These are phyloP conservation scores for Nicotiana knightiana DNA, from an alignment of 257 asterid species.

Conservation along the genomic window DNA sequence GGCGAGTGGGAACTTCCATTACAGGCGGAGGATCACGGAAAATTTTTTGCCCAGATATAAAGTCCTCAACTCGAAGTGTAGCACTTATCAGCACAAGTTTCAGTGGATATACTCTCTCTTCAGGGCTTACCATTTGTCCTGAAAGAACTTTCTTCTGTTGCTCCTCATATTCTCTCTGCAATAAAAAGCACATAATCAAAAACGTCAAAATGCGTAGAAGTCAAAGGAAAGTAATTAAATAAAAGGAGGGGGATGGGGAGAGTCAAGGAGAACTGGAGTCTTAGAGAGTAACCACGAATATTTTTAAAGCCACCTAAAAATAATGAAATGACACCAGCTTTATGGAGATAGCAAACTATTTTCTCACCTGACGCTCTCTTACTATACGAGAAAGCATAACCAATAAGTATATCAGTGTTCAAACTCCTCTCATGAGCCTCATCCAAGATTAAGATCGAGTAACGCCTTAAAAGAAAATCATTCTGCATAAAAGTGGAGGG, in stretches of 20 bases:
- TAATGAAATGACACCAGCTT: background rate
- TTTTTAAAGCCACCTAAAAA: background rate
- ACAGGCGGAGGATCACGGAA: conserved; percentile 73
- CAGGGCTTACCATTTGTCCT: conserved; percentile 44
- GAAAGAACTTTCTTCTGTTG: conserved; percentile 56
- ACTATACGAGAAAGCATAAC: conserved; percentile 96
- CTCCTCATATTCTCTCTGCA: conserved; percentile 60
- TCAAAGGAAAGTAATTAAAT: background rate
- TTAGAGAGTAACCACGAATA: background rate
- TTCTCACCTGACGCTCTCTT: conserved; percentile 65
- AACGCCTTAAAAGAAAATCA: conserved; percentile 78
- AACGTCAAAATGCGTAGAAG: background rate
- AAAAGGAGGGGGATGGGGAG: conserved; percentile 10
- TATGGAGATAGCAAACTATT: conserved; percentile 6
- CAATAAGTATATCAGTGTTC: conserved; percentile 95
- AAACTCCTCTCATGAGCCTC: conserved; percentile 98
- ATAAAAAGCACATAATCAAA: conserved; percentile 6
- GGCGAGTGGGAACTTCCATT: conserved; percentile 83
- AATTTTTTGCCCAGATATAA: conserved; percentile 50
- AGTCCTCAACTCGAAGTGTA: conserved; percentile 87
- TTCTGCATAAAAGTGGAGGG: conserved; percentile 34
- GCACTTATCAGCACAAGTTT: conserved; percentile 96
- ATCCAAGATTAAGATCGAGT: conserved; percentile 84
- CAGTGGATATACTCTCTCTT: conserved; percentile 61
- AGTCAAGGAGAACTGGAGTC: background rate